A percentile compares a stretch with the other conserved stretches of the same genome.
These are phyloP conservation scores for Oenanthe sinensis DNA, from an alignment of 129 eudicot genomes.

Conservation along the genomic window DNA sequence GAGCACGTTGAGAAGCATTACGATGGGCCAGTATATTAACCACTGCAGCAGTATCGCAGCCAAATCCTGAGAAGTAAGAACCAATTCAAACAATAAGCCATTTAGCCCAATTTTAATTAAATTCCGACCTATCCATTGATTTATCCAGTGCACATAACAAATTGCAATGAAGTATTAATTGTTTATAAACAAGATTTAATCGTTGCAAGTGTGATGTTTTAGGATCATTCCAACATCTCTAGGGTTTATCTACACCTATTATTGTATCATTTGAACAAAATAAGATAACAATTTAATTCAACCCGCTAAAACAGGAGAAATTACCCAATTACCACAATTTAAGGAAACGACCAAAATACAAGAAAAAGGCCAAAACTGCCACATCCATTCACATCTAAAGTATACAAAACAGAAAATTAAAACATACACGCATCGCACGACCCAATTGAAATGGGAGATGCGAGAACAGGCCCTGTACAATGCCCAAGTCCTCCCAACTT, in stretches of 20 bases:
- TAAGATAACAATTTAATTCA: background rate
- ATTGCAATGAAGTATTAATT: background rate
- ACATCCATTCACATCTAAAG: background rate
- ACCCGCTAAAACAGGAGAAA: background rate
- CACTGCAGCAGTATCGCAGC: conserved; percentile 72
- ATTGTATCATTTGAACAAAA: background rate
- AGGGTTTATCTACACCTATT: background rate
- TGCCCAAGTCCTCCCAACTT: background rate
- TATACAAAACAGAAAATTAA: background rate
- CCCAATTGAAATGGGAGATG: background rate
- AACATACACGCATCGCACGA: background rate
- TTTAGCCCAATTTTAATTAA: background rate
- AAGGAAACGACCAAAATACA: background rate
- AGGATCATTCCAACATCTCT: background rate
- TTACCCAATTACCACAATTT: background rate
- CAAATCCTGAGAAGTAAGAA: conserved; percentile 47
- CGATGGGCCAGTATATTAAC: conserved; percentile 79
- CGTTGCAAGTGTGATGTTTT: background rate
- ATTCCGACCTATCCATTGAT: background rate
- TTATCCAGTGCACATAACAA: background rate
- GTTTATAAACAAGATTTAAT: background rate
- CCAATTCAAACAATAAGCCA: background rate
- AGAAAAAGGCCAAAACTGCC: background rate
- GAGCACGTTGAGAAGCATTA: conserved; percentile 68
- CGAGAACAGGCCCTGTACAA: background rate